Percentiles rank a stretch among this genome's conserved stretches.
Evolutionary conservation across 2,329 filamentous ascomycete genomes (phyloP).

Genomic region (Raffaelea deltoideospora): DNA sequence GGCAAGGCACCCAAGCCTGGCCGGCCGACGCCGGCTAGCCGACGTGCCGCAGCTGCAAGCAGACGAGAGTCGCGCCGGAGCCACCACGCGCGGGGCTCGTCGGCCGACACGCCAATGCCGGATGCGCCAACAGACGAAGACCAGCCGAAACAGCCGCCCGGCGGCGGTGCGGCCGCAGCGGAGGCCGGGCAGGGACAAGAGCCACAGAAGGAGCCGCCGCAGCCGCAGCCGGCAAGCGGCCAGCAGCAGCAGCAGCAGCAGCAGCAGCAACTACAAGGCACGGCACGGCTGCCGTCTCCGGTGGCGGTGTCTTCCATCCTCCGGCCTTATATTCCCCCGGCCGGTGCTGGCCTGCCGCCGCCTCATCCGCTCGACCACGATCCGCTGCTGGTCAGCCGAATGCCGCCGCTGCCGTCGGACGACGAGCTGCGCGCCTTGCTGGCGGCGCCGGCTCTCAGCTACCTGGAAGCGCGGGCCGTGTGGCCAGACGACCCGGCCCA

Average conservation of each 20-base stretch:
- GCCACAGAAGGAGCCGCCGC: background rate
- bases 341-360: no score
- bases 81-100: background rate
- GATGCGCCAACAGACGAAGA: constrained; percentile 16
- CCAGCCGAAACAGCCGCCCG: background rate
- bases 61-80: background rate
- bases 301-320: constrained; percentile 18
- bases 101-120: constrained; percentile 23
- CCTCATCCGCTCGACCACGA: constrained; percentile 36
- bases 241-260: background rate
- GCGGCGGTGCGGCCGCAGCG: background rate
- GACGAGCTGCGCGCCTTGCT: constrained; percentile 51
- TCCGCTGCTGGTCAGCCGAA: constrained; percentile 39
- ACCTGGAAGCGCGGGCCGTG: constrained; percentile 35
- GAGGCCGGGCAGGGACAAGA: background rate
- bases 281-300: constrained; percentile 8
- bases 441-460: constrained; percentile 48
- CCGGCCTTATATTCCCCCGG: constrained; percentile 16
- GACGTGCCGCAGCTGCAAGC: background rate
- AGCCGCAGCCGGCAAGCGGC: background rate
- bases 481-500: background rate
- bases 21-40: background rate
- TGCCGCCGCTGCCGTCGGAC: constrained; percentile 42
- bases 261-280: constrained; percentile 9
- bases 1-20: background rate